Percentiles rank a stretch among this genome's conserved stretches.
Evolutionary conservation across 371 early-diverging fungal species (phyloP).

Genomic region (Rhizopus delemar): DNA sequence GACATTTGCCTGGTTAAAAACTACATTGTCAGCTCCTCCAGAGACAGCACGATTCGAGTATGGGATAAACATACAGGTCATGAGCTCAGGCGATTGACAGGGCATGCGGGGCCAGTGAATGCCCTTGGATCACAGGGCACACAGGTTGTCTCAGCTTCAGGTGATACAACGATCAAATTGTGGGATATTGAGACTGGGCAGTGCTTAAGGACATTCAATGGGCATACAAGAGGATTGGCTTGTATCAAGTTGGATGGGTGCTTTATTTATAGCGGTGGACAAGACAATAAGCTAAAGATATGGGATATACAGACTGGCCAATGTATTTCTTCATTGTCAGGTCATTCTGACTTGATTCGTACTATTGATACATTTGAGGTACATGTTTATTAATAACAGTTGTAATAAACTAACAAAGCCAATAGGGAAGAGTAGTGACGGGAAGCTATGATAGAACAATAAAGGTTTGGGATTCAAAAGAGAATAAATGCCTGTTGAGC

Average conservation of each 20-base stretch:
- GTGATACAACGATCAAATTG: slow-evolving; percentile 79
- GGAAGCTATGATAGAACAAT: slow-evolving; percentile 86
- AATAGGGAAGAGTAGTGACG: slow-evolving; percentile 45
- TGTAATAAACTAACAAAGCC: background rate
- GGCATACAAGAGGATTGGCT: slow-evolving; percentile 83
- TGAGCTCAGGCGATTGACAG: slow-evolving; percentile 64
- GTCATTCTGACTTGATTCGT: slow-evolving; percentile 88
- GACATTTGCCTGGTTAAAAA: slow-evolving; percentile 72
- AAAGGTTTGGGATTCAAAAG: slow-evolving; percentile 82
- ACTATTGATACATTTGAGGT: slow-evolving; percentile 75
- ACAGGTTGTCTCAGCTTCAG: slow-evolving; percentile 79
- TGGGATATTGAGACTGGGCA: slow-evolving; percentile 79
- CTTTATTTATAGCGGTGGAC: slow-evolving; percentile 84
- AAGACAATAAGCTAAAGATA: slow-evolving; percentile 88
- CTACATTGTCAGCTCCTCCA: slow-evolving; percentile 82
- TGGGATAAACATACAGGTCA: slow-evolving; percentile 66
- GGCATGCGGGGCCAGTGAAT: slow-evolving; percentile 87
- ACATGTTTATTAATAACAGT: background rate
- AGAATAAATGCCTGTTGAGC: slow-evolving; percentile 41
- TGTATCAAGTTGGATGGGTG: slow-evolving; percentile 89
- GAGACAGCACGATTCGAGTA: slow-evolving; percentile 88
- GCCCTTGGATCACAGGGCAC: slow-evolving; percentile 72
- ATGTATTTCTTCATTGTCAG: slow-evolving; percentile 67
- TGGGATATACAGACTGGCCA: slow-evolving; percentile 88
- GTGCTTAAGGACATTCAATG: slow-evolving; percentile 61